A percentile compares a stretch with the other conserved stretches of the same genome.
Evolutionary conservation across 768 basidiomycete genomes (phyloP).

Genomic region (Antrodiella citrinella): DNA sequence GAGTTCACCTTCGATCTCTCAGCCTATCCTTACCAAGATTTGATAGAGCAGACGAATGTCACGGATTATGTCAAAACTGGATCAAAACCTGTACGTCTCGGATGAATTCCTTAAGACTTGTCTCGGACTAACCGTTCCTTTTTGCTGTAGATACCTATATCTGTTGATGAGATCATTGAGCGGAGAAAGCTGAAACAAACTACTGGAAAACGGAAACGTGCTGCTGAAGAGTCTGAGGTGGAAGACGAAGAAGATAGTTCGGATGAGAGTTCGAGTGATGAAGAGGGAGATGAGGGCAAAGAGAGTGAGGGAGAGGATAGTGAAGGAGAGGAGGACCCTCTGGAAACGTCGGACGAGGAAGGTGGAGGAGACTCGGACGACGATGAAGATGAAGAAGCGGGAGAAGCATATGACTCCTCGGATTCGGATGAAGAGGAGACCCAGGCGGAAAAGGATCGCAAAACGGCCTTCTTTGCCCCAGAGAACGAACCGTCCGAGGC

Average conservation of each 20-base stretch:
- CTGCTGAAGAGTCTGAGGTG: conserved; percentile 17
- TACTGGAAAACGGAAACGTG: conserved; percentile 58
- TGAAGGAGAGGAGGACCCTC: conserved; percentile 31
- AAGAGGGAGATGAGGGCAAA: conserved; percentile 24
- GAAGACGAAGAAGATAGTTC: conserved; percentile 21
- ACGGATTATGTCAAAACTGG: conserved; percentile 56
- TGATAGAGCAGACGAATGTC: conserved; percentile 34
- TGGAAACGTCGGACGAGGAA: conserved; percentile 36
- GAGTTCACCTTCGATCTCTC: conserved; percentile 77
- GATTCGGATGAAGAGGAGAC: conserved; percentile 57
- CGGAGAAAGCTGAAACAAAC: conserved; percentile 41
- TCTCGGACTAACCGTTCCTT: conserved; percentile 6
- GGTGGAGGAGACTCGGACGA: conserved; percentile 20
- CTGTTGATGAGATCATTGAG: conserved; percentile 88
- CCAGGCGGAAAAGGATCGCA: conserved; percentile 54
- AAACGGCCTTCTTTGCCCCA: conserved; percentile 83
- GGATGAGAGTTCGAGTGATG: conserved; percentile 28
- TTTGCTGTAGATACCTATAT: conserved; percentile 70
- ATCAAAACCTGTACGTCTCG: conserved; percentile 47
- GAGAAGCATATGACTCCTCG: conserved; percentile 34
- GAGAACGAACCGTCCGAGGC: conserved; percentile 32
- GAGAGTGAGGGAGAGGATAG: conserved; percentile 24
- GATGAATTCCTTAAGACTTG: too few species aligned
- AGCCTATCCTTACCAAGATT: conserved; percentile 60
- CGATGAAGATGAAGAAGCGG: conserved; percentile 17